Evolutionary conservation across 1,284 basidiomycete genomes (phyloP), one percentile per base, ranked within the genome.

Genomic region (Ceratobasidium sp.): DNA sequence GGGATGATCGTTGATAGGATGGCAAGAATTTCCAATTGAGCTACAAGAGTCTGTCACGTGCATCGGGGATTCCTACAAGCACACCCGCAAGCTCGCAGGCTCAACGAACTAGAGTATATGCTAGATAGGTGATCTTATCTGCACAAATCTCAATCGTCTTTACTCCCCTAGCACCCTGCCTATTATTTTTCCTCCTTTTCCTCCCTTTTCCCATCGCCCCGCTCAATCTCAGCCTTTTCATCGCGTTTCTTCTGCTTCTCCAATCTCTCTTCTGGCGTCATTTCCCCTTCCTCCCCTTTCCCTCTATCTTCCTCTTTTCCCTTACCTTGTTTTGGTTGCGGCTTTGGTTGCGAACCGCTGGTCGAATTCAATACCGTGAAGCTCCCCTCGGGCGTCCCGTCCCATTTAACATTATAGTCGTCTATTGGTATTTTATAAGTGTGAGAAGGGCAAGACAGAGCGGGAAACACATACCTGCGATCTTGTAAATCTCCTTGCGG

Each of bases 381-480:
- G 35, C 60, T 35, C 3, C 66, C 80, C 80, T 38, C 81, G 77
- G 79, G 81, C 74, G 14, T 80, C 74, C 82, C 85, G 81, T 82
- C 83, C 84, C 83, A 85, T 81, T 84, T 84, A 78, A 85, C 83
- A 70, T 89, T 90, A 79, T 92, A 92, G 82, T 92, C 91, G 80
- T 75, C 71, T 75, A 75, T 23, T 3, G 16, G 57, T 57, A 44
- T 18, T 14, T 88, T 33, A 12, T 23, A 62, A 35, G 8, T 52
- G 8, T 41, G 27, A n/a, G 18, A 23, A 20, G 46, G 18, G 20
- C 27, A 20, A 35, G 35, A 18, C 5, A 2, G 23, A 44, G 27
- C 14, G 33, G 30, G 30, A 18, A 64, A 18, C 20, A 18, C 69
- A 8, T 59, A 60, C 71, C 87, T 41, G 90, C 89, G 78, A 93